Percentiles rank a stretch among this genome's conserved stretches.
These are phyloP conservation scores for Kwoniella botswanensis DNA, from an alignment of 768 basidiomycete species.

Conservation along the genomic window DNA sequence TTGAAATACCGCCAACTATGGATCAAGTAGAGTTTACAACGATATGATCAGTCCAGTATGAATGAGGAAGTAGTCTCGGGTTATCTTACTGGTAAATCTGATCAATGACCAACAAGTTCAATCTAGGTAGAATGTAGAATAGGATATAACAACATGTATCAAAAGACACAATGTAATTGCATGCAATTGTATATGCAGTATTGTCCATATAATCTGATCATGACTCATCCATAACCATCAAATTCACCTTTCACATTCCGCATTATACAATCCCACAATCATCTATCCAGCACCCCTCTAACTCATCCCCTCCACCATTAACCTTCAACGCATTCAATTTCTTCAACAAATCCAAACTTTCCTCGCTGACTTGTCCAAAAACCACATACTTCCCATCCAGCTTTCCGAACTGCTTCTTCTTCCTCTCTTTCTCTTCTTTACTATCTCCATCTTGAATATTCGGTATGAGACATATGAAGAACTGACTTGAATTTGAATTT, in stretches of 20 bases:
- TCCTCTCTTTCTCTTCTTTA: slow-evolving; percentile 3
- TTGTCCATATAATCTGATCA: too few species aligned
- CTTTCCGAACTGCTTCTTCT: background rate
- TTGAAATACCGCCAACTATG: too few species aligned
- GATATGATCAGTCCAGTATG: too few species aligned
- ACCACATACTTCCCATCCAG: slow-evolving; percentile 13
- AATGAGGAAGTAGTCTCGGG: too few species aligned
- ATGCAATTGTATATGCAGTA: too few species aligned
- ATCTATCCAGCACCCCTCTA: slow-evolving; percentile 3
- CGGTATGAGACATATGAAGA: slow-evolving; percentile 7
- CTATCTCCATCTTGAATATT: background rate
- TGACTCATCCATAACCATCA: too few species aligned
- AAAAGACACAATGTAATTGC: too few species aligned
- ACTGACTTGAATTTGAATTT: slow-evolving; percentile 11
- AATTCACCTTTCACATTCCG: background rate
- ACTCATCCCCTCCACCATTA: background rate
- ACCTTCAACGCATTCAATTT: background rate
- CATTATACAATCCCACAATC: slow-evolving; percentile 4
- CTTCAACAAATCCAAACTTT: background rate
- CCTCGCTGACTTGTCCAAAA: background rate
- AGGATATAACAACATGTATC: too few species aligned
- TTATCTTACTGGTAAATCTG: too few species aligned
- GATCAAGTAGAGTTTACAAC: too few species aligned
- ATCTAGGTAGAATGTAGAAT: too few species aligned
- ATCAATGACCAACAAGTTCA: too few species aligned